Evolutionary conservation across 1,139 yeast genomes (phyloP).

Genomic region (Meyerozyma smithsonii): DNA sequence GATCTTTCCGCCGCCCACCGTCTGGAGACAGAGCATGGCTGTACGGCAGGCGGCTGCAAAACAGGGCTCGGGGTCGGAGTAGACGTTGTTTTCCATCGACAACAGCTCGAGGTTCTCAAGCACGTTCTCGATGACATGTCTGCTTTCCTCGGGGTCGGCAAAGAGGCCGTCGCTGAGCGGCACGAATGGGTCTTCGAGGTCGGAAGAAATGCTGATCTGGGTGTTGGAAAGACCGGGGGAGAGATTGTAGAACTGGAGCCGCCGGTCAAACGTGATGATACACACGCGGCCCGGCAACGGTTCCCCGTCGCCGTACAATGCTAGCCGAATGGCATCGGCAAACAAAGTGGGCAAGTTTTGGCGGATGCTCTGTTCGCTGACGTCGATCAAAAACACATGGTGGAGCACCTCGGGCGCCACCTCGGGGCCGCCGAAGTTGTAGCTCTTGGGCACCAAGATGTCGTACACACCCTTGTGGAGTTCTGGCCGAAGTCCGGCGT

Average conservation of each 20-base stretch:
- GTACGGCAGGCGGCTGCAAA: slow-evolving; percentile 76
- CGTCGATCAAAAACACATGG: slow-evolving; percentile 76
- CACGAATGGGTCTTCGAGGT: slow-evolving; percentile 73
- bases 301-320: slow-evolving; percentile 32
- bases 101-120: slow-evolving; percentile 54
- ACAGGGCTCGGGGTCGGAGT: slow-evolving; percentile 61
- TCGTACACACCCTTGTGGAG: slow-evolving; percentile 83
- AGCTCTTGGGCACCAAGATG: slow-evolving; percentile 68
- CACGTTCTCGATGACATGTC: slow-evolving; percentile 61
- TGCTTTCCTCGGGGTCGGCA: slow-evolving; percentile 69
- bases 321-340: slow-evolving; percentile 67
- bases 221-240: slow-evolving; percentile 51
- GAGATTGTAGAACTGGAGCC: slow-evolving; percentile 71
- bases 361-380: slow-evolving; percentile 57
- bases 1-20: slow-evolving; percentile 77
- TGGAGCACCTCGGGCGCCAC: slow-evolving; percentile 42
- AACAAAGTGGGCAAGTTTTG: slow-evolving; percentile 62
- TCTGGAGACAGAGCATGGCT: slow-evolving; percentile 60
- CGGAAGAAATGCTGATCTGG: slow-evolving; percentile 65
- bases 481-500: slow-evolving; percentile 67
- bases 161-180: slow-evolving; percentile 79
- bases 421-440: slow-evolving; percentile 46
- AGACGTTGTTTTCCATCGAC: slow-evolving; percentile 30
- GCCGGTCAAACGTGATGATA: slow-evolving; percentile 72
- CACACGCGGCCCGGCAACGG: slow-evolving; percentile 9